Percentiles rank a stretch among this genome's conserved stretches.
Conservation (phyloP, 257 asterid species). For the Solanum paucissectum region DNA sequence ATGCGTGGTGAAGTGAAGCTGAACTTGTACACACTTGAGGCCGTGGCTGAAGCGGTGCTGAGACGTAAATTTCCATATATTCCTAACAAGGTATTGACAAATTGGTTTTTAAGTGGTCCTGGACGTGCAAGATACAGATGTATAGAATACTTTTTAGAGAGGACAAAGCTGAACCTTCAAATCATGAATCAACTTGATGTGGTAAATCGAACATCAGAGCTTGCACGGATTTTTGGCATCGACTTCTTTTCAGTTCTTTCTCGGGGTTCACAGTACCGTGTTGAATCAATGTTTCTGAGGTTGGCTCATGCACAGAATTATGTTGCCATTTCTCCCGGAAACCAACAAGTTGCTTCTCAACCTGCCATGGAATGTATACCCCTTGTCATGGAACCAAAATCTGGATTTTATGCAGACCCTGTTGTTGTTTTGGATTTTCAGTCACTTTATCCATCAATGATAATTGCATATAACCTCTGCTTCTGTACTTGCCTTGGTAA, state of each 20-base stretch:
- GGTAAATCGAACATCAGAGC: constrained; percentile 95
- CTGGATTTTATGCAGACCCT: constrained; percentile 87
- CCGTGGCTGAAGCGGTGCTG: constrained; percentile 82
- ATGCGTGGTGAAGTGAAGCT: constrained; percentile 92
- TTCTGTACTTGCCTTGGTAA: constrained; percentile 93
- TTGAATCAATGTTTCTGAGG: constrained; percentile 89
- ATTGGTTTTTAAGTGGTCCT: constrained; percentile 91
- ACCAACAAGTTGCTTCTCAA: constrained; percentile 80
- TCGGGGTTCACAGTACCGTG: constrained; percentile 96
- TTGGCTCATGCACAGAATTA: constrained; percentile 89
- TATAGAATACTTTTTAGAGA: constrained; percentile 52
- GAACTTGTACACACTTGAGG: constrained; percentile 69
- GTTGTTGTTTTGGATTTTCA: constrained; percentile 92
- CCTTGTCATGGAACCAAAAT: constrained; percentile 98
- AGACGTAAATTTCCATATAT: constrained; percentile 72
- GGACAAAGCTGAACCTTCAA: constrained; percentile 74
- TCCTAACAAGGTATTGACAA: constrained; percentile 56
- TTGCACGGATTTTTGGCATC: constrained; percentile 93
- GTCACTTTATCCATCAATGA: constrained; percentile 97
- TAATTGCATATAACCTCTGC: constrained; percentile 89
- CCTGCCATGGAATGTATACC: constrained; percentile 99
- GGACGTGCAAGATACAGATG: constrained; percentile 71
- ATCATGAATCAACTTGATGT: constrained; percentile 81
- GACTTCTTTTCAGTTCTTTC: constrained; percentile 94
- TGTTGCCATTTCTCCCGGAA: constrained; percentile 93